Evolutionary conservation across 2,329 filamentous ascomycete species (phyloP), one percentile per base, ranked within the genome.

Genomic region (Botrytis fragariae): DNA sequence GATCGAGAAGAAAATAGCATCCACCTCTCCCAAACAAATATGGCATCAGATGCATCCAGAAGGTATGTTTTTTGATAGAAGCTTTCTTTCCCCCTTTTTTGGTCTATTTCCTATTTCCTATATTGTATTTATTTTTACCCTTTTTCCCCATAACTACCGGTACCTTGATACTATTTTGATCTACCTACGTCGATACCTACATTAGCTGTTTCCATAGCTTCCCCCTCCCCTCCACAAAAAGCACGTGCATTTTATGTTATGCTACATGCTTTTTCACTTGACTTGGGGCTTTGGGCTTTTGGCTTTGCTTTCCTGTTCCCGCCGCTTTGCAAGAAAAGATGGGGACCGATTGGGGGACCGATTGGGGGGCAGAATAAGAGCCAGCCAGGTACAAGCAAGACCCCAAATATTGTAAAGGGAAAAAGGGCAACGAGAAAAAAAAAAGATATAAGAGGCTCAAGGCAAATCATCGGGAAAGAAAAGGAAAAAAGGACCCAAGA

Each of bases 11-110:
- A 63, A 63, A 42, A 63, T 29, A 9, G n/a, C 18, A 62, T 29
- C 37, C 25, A 22, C n/a, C 48, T 35, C 14, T 16, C 8, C 20
- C 37, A 60, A 12, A 29, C 51, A 0, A 75, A 65, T 7, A 80
- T 80, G 78, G 77, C 79, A 37, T 74, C 76, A 1, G 77, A 80
- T 73, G 79, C 78, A 71, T 79, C 79, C 60, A 74, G 78, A 76
- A 73, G 77, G 79, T 79, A 74, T 75, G 76, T 74, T 70, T 63
- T 69, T 72, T 42, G 70, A 42, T 20, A 29, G 45, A 57, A 12
- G 25, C 37, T 69, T 37, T 39, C 64, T 39, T 54, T 39, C 45
- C 64, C 64, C 64, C 32, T 25, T 39, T 39, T 57, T 57, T 59
- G n/a, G 32, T 32, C 32, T 51, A 32, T 9, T 35, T 42, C 22